Conservation (phyloP, 345 rosid genomes). For the Brassica carinata region DNA sequence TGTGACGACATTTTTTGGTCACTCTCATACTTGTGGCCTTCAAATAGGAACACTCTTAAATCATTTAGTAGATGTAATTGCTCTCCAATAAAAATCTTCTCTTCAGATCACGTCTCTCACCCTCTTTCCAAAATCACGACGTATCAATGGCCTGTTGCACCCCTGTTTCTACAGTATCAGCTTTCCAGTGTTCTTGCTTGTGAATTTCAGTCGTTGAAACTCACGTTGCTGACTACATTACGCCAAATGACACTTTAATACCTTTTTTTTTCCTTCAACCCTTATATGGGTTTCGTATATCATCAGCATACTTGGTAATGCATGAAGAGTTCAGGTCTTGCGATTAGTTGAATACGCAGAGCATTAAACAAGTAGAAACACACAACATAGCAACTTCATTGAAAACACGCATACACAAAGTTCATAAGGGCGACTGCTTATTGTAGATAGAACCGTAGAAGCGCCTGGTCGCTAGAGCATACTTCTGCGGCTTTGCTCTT, state of each 20-base stretch:
- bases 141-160: background rate
- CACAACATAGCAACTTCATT: background rate
- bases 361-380: background rate
- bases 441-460: slow-evolving; percentile 31
- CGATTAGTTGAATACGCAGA: background rate
- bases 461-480: slow-evolving; percentile 35
- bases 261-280: background rate
- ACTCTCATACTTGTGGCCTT: background rate
- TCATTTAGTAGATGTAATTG: background rate
- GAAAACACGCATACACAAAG: slow-evolving; percentile 1
- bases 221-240: background rate
- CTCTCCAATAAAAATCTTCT: background rate
- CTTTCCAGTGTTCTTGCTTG: background rate
- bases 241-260: background rate
- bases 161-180: background rate
- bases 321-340: background rate
- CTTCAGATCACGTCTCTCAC: background rate
- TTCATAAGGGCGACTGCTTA: slow-evolving; percentile 37
- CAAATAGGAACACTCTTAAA: background rate
- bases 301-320: background rate
- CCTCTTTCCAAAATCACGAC: background rate
- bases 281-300: background rate
- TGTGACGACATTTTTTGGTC: background rate
- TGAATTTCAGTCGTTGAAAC: background rate
- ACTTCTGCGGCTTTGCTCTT: background rate